A percentile compares a stretch with the other conserved stretches of the same genome.
Conservation (phyloP, 257 asterid species). For the Nemophila menziesii region DNA sequence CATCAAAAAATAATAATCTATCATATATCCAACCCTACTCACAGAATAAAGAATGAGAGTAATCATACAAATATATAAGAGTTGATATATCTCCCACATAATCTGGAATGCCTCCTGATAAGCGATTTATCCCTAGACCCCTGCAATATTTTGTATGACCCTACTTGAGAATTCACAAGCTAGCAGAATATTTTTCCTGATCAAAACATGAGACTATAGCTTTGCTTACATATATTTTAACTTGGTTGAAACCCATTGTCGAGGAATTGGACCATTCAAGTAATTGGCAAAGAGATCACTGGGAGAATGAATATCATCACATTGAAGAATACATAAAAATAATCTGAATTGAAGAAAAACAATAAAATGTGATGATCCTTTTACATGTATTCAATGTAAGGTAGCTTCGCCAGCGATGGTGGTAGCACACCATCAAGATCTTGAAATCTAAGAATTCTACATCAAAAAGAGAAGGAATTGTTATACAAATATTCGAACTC, state of each 20-base stretch:
- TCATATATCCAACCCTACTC: not conserved
- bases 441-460: not conserved
- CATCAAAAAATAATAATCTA: not conserved
- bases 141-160: conserved; percentile 1
- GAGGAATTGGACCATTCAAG: not conserved
- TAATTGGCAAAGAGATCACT: not conserved
- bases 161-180: not conserved
- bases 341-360: not conserved
- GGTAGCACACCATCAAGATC: not conserved
- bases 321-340: too few relatives aligned
- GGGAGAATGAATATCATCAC: not conserved
- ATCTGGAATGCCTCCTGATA: conserved; percentile 12
- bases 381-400: not conserved
- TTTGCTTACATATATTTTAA: not conserved
- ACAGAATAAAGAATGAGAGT: not conserved
- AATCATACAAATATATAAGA: conserved; percentile 8
- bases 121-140: conserved; percentile 3
- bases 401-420: not conserved
- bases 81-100: conserved; percentile 9
- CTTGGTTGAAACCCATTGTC: not conserved
- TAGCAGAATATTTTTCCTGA: not conserved
- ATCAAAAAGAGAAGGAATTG: not conserved
- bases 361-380: not conserved
- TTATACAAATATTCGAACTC: too few relatives aligned
- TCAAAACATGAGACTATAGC: not conserved